Evolutionary conservation across 2,329 filamentous ascomycete genomes (phyloP).

Genomic region (Epichloe typhina): DNA sequence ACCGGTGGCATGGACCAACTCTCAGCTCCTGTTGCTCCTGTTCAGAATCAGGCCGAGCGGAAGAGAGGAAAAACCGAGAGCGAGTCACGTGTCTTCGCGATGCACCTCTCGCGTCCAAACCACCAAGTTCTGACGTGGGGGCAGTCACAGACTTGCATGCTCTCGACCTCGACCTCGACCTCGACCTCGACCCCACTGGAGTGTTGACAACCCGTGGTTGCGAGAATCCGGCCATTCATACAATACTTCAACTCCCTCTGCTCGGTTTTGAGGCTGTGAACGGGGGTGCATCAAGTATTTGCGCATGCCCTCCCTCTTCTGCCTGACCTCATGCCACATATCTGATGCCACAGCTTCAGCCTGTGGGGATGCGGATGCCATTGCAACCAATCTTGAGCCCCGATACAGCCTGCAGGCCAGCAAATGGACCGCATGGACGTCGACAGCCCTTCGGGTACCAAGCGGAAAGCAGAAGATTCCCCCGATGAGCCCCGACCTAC

Average conservation of each 20-base stretch:
- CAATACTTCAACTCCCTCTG: no score
- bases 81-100: background rate
- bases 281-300: background rate
- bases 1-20: no score
- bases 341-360: background rate
- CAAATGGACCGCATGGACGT: slow-evolving; percentile 29
- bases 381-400: background rate
- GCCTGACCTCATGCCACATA: background rate
- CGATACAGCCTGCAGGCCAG: background rate
- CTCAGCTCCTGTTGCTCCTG: no score
- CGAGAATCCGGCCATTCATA: no score
- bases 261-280: no score
- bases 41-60: no score
- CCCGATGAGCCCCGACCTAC: slow-evolving; percentile 25
- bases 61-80: background rate
- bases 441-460: slow-evolving; percentile 27
- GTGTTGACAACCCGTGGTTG: background rate
- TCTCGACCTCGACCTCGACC: background rate
- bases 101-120: background rate
- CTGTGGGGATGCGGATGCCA: background rate
- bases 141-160: background rate
- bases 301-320: background rate
- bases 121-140: background rate
- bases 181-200: background rate
- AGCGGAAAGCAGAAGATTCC: slow-evolving; percentile 34